A percentile compares a stretch with the other conserved stretches of the same genome.
These are phyloP conservation scores for Antrodiella citrinella DNA, from an alignment of 768 basidiomycete genomes.

Conservation along the genomic window DNA sequence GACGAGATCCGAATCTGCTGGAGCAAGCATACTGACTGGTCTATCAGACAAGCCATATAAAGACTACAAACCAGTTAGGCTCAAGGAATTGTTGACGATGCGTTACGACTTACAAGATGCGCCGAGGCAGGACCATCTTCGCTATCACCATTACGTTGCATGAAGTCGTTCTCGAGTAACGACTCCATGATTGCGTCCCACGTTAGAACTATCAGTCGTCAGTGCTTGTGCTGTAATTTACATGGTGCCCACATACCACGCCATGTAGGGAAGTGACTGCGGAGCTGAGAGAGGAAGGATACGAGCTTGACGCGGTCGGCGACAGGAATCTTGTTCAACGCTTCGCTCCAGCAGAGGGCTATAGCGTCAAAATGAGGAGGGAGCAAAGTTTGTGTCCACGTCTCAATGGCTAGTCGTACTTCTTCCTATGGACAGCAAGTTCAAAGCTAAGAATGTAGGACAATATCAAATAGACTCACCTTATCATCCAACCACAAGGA, in stretches of 20 bases:
- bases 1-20: constrained; percentile 37
- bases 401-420: constrained; percentile 49
- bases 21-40: background rate
- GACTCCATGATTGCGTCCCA: constrained; percentile 57
- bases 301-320: constrained; percentile 49
- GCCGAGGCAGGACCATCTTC: constrained; percentile 32
- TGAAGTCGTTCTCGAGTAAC: constrained; percentile 47
- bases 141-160: constrained; percentile 28
- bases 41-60: constrained; percentile 31
- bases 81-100: background rate
- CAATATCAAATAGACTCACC: constrained; percentile 27
- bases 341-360: constrained; percentile 60
- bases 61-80: constrained; percentile 26
- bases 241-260: constrained; percentile 36
- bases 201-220: constrained; percentile 53
- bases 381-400: constrained; percentile 51
- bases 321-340: constrained; percentile 45
- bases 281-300: constrained; percentile 59
- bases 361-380: constrained; percentile 61
- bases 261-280: constrained; percentile 63
- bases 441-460: background rate
- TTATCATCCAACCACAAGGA: constrained; percentile 56
- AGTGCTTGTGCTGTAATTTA: too few relatives aligned
- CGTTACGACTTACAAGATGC: constrained; percentile 29
- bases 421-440: constrained; percentile 64